These are phyloP conservation scores for Lentinula lateritia DNA, from an alignment of 768 basidiomycete species.

Conservation along the genomic window DNA sequence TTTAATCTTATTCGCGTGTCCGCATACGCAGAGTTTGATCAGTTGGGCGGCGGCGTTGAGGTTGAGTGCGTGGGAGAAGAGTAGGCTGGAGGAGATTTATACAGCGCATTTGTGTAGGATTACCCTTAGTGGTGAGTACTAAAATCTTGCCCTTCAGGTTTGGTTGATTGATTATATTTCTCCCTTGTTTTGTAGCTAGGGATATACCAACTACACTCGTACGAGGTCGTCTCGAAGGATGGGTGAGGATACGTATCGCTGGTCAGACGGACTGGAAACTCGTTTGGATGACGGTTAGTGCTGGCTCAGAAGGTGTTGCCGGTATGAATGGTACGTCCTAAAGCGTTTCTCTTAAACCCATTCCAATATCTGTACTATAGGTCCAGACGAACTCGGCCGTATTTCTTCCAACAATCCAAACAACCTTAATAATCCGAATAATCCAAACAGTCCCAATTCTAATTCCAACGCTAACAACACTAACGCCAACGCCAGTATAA, in stretches of 20 bases:
- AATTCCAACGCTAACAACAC: too few species aligned
- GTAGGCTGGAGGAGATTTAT: constrained; percentile 93
- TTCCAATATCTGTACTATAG: too few species aligned
- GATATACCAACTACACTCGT: constrained; percentile 58
- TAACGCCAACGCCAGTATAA: constrained; percentile 2
- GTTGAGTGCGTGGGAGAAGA: constrained; percentile 91
- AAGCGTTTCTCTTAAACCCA: too few species aligned
- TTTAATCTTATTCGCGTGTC: constrained; percentile 83
- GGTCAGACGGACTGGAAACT: constrained; percentile 98
- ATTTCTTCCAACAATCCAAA: constrained; percentile 19
- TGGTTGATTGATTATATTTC: not conserved
- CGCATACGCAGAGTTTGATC: constrained; percentile 58
- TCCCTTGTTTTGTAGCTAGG: constrained; percentile 26
- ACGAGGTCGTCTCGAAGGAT: constrained; percentile 81
- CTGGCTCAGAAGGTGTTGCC: constrained; percentile 28
- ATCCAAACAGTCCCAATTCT: too few species aligned
- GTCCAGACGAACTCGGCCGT: constrained; percentile 11
- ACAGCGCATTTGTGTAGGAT: constrained; percentile 90
- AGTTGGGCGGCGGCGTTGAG: constrained; percentile 93
- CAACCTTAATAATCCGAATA: constrained; percentile 4
- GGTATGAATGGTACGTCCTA: constrained; percentile 6
- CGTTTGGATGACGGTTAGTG: constrained; percentile 75
- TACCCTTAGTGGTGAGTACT: constrained; percentile 40
- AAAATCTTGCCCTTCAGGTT: too few species aligned
- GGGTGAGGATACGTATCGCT: constrained; percentile 86